Base-by-base conservation (phyloP, 495 filamentous ascomycete genomes). In the Penicillium chermesinum region DNA sequence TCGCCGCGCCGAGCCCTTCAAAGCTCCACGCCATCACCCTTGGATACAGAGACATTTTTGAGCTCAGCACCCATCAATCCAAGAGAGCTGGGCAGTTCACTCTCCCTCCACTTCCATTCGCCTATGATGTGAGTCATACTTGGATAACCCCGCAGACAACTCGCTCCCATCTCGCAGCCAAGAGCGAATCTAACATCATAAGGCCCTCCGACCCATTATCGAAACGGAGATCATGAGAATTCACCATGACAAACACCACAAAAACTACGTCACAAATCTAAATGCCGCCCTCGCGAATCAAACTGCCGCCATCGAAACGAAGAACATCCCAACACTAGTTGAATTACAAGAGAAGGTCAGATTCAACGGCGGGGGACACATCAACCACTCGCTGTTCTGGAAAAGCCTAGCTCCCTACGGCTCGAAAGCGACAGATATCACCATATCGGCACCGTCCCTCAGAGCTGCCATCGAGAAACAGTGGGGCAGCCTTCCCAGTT, bases 311-410 rank as follows among this genome's bases (percentile, higher is more conserved):
- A 59, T 70, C 5, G 34, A 53, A 14, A 55, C 62, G 30, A 63
- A 72, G 22, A 66, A 82, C 52, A 66, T 81, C 53, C 43, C 76
- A 25, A 66, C 79, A n/a, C 78, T 88, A 40, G 88, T 95, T 54
- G 71, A 83, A 3, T 69, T 91, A 25, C 87, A 91, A 46, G 83
- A 89, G 0, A 73, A 89, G 47, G 83, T 98, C 72, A 94, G 89
- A 71, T 98, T 98, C 77, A 85, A 98, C 68, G 93, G 90, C 49
- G 90, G 88, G 37, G 90, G 90, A 20, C 89, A 96, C 74, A 80
- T 91, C 68, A 95, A 95, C 71, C 90, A 96, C 74, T 82, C 85
- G 14, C 76, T 96, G 7, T 96, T 95, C 75, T 96, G 90, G 90
- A 79, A 86, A 72, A 91, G 91, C 65, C 69, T 96, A 19, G 82